Conservation (phyloP, 2,329 filamentous ascomycete genomes). For the Dothistroma septosporum region DNA sequence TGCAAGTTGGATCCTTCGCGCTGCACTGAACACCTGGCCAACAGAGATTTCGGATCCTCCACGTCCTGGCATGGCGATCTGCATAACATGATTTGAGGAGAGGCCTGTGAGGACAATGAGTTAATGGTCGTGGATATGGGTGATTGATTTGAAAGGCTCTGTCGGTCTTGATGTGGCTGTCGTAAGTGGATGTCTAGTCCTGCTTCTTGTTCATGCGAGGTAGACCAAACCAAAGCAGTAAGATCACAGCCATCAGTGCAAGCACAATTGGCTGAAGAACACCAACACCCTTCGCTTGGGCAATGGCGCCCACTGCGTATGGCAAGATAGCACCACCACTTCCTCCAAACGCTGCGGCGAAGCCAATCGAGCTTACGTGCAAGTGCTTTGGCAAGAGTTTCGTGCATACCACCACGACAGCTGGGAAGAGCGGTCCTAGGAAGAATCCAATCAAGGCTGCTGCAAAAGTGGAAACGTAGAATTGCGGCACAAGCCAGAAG, state of each 20-base stretch:
- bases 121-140: background rate
- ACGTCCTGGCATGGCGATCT: background rate
- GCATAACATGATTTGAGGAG: background rate
- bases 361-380: constrained; percentile 77
- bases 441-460: constrained; percentile 74
- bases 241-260: constrained; percentile 49
- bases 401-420: constrained; percentile 66
- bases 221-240: constrained; percentile 50
- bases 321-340: constrained; percentile 64
- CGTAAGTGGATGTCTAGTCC: constrained; percentile 24
- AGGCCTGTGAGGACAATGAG: background rate
- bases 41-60: background rate
- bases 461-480: constrained; percentile 68
- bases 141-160: background rate
- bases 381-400: constrained; percentile 69
- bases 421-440: constrained; percentile 73
- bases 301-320: constrained; percentile 65
- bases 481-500: constrained; percentile 77
- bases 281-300: constrained; percentile 56
- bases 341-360: constrained; percentile 72
- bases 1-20: background rate
- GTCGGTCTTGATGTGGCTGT: background rate
- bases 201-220: constrained; percentile 45
- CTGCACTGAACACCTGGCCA: background rate
- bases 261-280: constrained; percentile 59